These are phyloP conservation scores for Pogostemon cablin DNA, from an alignment of 257 asterid genomes.

Conservation along the genomic window DNA sequence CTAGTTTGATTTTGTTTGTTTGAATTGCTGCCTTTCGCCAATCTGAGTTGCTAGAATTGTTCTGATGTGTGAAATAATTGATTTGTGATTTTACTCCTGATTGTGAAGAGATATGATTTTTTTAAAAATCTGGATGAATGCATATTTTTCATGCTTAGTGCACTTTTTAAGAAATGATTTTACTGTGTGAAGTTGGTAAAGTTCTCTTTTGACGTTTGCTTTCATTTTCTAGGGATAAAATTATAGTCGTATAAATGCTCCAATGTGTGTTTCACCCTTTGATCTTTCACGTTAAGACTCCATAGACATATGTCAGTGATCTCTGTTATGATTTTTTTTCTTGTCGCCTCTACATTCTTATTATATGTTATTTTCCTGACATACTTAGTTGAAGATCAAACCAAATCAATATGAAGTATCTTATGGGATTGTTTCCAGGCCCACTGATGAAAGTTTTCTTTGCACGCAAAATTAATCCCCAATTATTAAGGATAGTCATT, in stretches of 20 bases:
- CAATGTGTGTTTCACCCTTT: background rate
- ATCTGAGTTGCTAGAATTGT: too few relatives aligned
- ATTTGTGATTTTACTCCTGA: background rate
- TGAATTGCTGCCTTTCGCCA: too few relatives aligned
- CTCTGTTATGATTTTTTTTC: background rate
- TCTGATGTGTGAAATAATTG: too few relatives aligned
- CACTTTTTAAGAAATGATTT: background rate
- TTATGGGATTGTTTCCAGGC: background rate
- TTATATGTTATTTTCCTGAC: background rate
- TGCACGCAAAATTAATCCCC: too few relatives aligned
- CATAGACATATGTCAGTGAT: background rate
- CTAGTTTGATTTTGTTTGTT: too few relatives aligned
- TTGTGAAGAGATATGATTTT: background rate
- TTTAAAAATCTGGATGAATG: constrained; percentile 22
- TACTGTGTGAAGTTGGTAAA: constrained; percentile 8
- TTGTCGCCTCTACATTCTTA: background rate
- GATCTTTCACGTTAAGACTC: background rate
- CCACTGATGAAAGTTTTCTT: too few relatives aligned
- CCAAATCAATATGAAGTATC: background rate
- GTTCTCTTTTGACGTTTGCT: constrained; percentile 5
- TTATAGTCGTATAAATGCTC: background rate
- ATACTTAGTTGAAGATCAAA: background rate
- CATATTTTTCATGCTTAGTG: background rate
- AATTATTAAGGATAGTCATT: too few relatives aligned
- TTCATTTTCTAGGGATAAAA: background rate